Base-by-base conservation (phyloP, 1,284 basidiomycete genomes). In the Stereum hirsutum region DNA sequence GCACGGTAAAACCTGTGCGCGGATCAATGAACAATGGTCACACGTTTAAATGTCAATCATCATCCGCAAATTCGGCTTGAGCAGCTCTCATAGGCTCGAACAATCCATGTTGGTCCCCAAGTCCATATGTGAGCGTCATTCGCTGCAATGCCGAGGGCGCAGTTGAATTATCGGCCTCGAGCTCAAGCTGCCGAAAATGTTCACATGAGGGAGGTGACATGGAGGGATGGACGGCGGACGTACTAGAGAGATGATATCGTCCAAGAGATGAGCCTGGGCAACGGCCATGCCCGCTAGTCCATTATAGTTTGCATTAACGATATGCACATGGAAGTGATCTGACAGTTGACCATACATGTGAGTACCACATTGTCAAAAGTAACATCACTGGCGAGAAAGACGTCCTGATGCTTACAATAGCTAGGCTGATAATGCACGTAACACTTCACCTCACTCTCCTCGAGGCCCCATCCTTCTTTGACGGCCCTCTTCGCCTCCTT, bases 291-390 rank as follows among this genome's bases (percentile, higher is more conserved):
- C 86, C 45, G 76, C 56, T 36, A 76, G 68, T 10, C 72, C 70
- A 7, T 74, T 70, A 50, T 83, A 78, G 46, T 79, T 78, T 2
- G 77, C 75, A 53, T 92, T 84, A 6, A 95, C 88, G 42, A 98
- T 84, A 54, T 99, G 96, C 0, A 99, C 89, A 53, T 96, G 92
- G 55, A 96, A 88, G 55, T 95, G 94, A 59, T 96, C 93, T 94
- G 49, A 20, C 14, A 10, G 14, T 19, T 27, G 25, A 10, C 20
- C 11, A 44, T 25, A 15, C 7, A 7, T 25, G 37, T 12, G 12
- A 36, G 21, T 6, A 17, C 12, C 20, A 2, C 12, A 21, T 36
- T 21, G 15, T 12, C 6, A 17, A 20, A 21, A 6, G 14, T 17
- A 21, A n/a, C n/a, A n/a, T n/a, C n/a, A n/a, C n/a, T n/a, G 5